phyloP scores from a whole-genome alignment of 2,329 filamentous ascomycete species.

The Alternaria triticimaculans region DNA sequence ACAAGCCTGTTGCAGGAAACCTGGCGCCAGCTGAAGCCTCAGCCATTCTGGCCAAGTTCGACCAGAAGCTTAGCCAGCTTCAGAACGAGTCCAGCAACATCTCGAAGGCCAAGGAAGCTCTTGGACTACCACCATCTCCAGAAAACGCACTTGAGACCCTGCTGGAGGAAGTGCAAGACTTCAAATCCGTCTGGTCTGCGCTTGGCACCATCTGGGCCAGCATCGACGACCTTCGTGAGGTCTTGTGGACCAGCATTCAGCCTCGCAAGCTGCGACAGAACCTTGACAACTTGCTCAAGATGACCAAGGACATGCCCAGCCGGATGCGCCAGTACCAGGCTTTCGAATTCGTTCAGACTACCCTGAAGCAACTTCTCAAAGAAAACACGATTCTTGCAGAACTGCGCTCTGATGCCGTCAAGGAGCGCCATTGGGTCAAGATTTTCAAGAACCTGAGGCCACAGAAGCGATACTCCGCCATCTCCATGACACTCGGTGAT shows the following conservation, averaged over 20 bases:
- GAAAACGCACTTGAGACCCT: slow-evolving; percentile 85
- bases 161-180: slow-evolving; percentile 95
- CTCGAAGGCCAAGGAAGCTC: slow-evolving; percentile 92
- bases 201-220: slow-evolving; percentile 96
- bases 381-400: slow-evolving; percentile 88
- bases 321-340: slow-evolving; percentile 99
- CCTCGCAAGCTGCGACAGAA: slow-evolving; percentile 89
- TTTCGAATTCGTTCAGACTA: slow-evolving; percentile 97
- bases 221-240: slow-evolving; percentile 90
- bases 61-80: slow-evolving; percentile 81
- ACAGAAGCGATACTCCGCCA: slow-evolving; percentile 89
- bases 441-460: slow-evolving; percentile 97
- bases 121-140: slow-evolving; percentile 81
- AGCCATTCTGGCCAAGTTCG: slow-evolving; percentile 80
- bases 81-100: slow-evolving; percentile 93
- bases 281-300: slow-evolving; percentile 91
- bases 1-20: slow-evolving; percentile 95
- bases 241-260: slow-evolving; percentile 93
- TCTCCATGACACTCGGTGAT: slow-evolving; percentile 95
- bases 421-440: slow-evolving; percentile 95
- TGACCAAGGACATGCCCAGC: slow-evolving; percentile 99
- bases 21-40: slow-evolving; percentile 91
- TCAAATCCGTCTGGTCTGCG: slow-evolving; percentile 97
- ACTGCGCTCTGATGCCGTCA: slow-evolving; percentile 94
- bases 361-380: slow-evolving; percentile 86